Base-by-base conservation (phyloP, 1,284 basidiomycete species). In the Quambalaria eucalypti region DNA sequence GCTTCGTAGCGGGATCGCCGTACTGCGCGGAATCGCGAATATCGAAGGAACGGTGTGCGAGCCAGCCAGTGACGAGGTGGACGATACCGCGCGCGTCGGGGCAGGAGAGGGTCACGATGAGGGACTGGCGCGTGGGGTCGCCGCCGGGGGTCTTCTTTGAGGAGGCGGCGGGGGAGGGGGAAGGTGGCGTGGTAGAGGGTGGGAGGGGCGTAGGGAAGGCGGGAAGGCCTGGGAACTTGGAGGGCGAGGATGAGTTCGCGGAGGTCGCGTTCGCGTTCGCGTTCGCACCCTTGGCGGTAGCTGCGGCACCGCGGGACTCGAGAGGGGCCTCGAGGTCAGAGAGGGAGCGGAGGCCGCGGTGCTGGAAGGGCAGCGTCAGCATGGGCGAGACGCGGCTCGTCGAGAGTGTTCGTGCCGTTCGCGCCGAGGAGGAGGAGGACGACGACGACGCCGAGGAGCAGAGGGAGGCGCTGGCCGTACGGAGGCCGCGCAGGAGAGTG, bases 1-100 rank as follows among this genome's bases (percentile, higher is more conserved):
- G 60, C 2, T 58, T 57, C 2, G 71, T 72, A n/a, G 57, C 59
- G 3, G 65, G 59, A 47, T 74, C 72, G 14, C 65, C 64, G 51
- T 63, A 74, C 54, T 74, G 72, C 3, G 68, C 71, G 10, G 69
- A 72, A 51, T 73, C 68, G 51, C 70, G 62, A 55, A 74, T 74
- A 60, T 74, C 73, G 57, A 67, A 65, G 52, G 58, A 61, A 14
- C 63, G 56, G 8, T 57, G 55, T 10, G 71, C 69, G 28, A 74
- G 48, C 54, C 68, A 69, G 39, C 65, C 65, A 4, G 71, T 66
- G 42, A 74, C 66, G 23, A 49, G 29, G 51, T 66, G 61, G 12
- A 73, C 71, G 47, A 74, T 70, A 9, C 71, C 71, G 16, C 64
- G 66, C 16, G 59, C 51, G 59, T 74, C 71, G n/a, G 69, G 68